Evolutionary conservation across 345 rosid species (phyloP).

Genomic region (Aurinia saxatilis): DNA sequence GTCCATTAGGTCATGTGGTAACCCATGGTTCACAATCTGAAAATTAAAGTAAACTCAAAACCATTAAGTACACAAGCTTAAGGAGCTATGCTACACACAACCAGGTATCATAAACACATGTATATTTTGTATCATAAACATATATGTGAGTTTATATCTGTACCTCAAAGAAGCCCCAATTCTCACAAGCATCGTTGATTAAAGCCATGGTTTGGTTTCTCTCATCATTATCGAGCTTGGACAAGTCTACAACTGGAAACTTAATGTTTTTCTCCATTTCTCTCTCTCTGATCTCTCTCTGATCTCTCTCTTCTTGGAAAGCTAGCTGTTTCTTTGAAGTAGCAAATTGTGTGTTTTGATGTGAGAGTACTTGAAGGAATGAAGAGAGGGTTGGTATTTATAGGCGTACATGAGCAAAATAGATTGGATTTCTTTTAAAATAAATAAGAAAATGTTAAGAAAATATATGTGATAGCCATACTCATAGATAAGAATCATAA

Average conservation of each 20-base stretch:
- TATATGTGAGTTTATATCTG: neutral
- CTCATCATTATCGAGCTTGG: conserved; percentile 57
- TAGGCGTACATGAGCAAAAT: conserved; percentile 36
- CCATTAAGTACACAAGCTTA: neutral
- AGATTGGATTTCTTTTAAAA: neutral
- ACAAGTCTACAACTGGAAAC: conserved; percentile 71
- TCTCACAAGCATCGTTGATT: conserved; percentile 93
- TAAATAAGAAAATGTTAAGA: neutral
- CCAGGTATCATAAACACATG: neutral
- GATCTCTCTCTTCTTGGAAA: conserved; percentile 13
- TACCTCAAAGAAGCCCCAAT: conserved; percentile 99
- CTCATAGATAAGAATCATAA: too few relatives aligned
- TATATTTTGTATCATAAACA: too few relatives aligned
- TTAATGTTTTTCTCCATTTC: conserved; percentile 27
- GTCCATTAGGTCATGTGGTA: conserved; percentile 62
- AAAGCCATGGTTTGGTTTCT: conserved; percentile 55
- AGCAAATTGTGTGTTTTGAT: conserved; percentile 24
- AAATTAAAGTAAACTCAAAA: neutral
- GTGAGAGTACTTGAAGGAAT: conserved; percentile 1
- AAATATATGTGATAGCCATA: conserved; percentile 13
- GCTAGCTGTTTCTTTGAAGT: neutral
- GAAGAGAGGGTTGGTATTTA: conserved; percentile 39
- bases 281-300: conserved; percentile 11
- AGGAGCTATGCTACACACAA: neutral
- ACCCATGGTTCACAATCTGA: conserved; percentile 73